Evolutionary conservation across 2,329 filamentous ascomycete genomes (phyloP).

Genomic region (Fusarium penzigii): DNA sequence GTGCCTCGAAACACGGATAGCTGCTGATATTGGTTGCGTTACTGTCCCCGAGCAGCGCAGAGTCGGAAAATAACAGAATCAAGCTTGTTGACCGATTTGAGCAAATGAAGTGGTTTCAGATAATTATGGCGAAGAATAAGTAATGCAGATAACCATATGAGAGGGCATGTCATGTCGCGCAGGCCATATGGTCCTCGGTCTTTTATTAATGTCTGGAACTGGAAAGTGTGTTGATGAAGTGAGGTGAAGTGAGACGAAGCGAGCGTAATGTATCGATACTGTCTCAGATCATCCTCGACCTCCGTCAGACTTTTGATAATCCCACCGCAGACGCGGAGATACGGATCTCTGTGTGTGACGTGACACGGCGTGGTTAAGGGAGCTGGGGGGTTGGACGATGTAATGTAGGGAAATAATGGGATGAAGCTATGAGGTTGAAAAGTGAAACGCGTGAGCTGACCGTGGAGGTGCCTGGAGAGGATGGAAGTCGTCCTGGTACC

Average conservation of each 20-base stretch:
- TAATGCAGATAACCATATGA: slow-evolving; percentile 3
- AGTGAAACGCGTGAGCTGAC: too few species aligned
- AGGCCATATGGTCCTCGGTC: slow-evolving; percentile 15
- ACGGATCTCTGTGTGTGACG: too few species aligned
- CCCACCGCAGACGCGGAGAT: too few species aligned
- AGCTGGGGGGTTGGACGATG: too few species aligned
- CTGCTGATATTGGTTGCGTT: not conserved
- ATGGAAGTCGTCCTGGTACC: too few species aligned
- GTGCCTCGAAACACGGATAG: not conserved
- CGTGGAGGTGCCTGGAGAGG: too few species aligned
- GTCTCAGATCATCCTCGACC: not conserved
- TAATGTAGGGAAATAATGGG: too few species aligned
- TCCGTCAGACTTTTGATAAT: not conserved
- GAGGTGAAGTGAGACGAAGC: not conserved
- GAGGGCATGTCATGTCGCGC: slow-evolving; percentile 13
- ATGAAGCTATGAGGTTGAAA: too few species aligned
- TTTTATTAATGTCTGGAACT: slow-evolving; percentile 6
- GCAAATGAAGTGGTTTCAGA: slow-evolving; percentile 8
- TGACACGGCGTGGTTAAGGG: too few species aligned
- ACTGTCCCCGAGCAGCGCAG: not conserved
- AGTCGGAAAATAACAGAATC: slow-evolving; percentile 7
- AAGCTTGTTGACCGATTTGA: slow-evolving; percentile 2
- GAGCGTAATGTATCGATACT: not conserved
- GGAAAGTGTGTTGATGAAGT: slow-evolving; percentile 5
- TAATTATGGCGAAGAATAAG: slow-evolving; percentile 1